Percentiles rank a stretch among this genome's conserved stretches.
These are phyloP conservation scores for Chlamydomonas urium DNA, from an alignment of 139 green algal genomes.

Conservation along the genomic window DNA sequence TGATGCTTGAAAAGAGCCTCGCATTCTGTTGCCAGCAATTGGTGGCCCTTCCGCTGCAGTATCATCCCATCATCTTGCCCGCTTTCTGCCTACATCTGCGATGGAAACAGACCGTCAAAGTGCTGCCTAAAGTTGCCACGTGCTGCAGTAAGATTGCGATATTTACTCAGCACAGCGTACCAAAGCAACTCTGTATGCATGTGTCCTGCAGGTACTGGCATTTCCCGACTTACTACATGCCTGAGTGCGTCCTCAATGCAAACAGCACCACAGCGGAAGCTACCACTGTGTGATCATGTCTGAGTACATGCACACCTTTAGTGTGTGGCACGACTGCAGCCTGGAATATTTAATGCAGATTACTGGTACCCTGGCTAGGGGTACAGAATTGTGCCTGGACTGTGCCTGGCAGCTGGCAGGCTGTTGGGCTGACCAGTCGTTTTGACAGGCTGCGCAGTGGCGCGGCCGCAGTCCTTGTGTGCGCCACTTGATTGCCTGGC, in stretches of 20 bases:
- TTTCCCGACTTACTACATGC: constrained; percentile 10
- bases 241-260: background rate
- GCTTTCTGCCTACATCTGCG: background rate
- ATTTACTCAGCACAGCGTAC: background rate
- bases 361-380: no score
- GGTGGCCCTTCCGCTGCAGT: background rate
- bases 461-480: no score
- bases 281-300: no score
- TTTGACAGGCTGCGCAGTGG: no score
- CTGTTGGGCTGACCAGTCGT: no score
- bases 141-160: background rate
- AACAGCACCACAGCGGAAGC: no score
- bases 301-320: no score
- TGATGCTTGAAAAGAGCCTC: background rate
- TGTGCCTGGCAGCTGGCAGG: no score
- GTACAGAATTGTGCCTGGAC: no score
- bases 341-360: no score
- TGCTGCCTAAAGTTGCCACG: background rate
- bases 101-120: background rate
- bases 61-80: background rate
- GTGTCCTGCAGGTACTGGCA: constrained; percentile 11
- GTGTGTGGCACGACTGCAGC: no score
- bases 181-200: background rate
- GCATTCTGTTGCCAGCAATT: background rate
- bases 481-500: no score